Evolutionary conservation across 2,329 filamentous ascomycete genomes (phyloP), one percentile per base, ranked within the genome.

Genomic region (Ascochyta viciae-villosae): DNA sequence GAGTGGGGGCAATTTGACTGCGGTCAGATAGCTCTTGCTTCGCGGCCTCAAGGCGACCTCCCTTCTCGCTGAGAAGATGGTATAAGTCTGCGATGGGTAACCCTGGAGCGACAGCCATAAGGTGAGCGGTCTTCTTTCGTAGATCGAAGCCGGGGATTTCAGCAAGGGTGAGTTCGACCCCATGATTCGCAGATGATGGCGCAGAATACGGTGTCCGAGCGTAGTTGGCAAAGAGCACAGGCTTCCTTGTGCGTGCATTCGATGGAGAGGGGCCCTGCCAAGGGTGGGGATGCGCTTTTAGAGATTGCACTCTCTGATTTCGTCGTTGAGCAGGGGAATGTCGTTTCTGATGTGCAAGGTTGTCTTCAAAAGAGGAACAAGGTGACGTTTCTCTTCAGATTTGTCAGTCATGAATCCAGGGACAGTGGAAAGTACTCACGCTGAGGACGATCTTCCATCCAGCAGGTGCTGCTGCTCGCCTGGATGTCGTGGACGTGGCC

Each of bases 41-140:
- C 19, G 54, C 52, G 6, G 39, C 22, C 4, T 57, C 33, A 19
- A 62, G 39, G 9, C 44, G 27, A 0, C 60, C 64, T 10, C 57
- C 46, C 7, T 22, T 54, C 8, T 66, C 61, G 6, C 60, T 22
- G 6, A 68, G 44, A 5, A 71, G 50, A 22, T 63, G 33, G 37
- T 65, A 60, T 3, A 68, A 27, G 8, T 67, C 56, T 2, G 50
- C 33, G 3, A 68, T 47, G 1, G 62, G 59, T 10, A 69, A 15
- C 2, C 27, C 40, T 0, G 66, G 66, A 26, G 61, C 63, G 7
- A 66, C 48, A 3, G 55, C 62, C 61, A 66, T 63, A 7, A 67
- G 40, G 2, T 63, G 45, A 0, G 63, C 61, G 6, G 66, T 63
- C 15, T 65, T 62, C 7, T 44, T 51, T 4, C 67, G 54, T 3